These are phyloP conservation scores for Alternaria solani DNA, from an alignment of 2,329 filamentous ascomycete species.

Conservation along the genomic window DNA sequence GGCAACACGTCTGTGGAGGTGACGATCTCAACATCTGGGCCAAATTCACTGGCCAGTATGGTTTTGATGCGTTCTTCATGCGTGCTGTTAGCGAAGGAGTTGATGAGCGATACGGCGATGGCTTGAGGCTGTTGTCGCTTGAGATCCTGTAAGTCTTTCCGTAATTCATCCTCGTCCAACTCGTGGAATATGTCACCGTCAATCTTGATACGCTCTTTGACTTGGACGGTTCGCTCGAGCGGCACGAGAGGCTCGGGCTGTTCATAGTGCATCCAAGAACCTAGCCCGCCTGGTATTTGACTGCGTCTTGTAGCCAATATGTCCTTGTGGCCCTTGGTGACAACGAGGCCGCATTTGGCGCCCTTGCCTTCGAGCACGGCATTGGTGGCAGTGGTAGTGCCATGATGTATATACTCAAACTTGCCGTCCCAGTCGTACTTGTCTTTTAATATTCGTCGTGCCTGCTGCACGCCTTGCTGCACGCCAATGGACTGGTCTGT, in stretches of 20 bases:
- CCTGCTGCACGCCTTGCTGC: conserved; percentile 56
- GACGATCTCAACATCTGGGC: conserved; percentile 54
- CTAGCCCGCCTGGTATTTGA: conserved; percentile 61
- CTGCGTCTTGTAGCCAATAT: conserved; percentile 57
- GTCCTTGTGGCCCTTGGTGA: conserved; percentile 61
- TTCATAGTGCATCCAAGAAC: conserved; percentile 59
- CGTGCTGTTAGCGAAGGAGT: conserved; percentile 56
- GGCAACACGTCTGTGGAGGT: conserved; percentile 58
- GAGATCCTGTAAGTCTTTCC: conserved; percentile 50
- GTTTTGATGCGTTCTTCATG: conserved; percentile 54
- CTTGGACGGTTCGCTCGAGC: conserved; percentile 58
- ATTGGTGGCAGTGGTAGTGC: conserved; percentile 60
- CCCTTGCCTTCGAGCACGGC: conserved; percentile 61
- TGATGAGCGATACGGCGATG: conserved; percentile 58
- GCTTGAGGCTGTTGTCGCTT: conserved; percentile 55
- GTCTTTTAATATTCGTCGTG: conserved; percentile 50
- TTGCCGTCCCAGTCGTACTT: conserved; percentile 54
- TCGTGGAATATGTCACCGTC: conserved; percentile 52
- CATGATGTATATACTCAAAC: conserved; percentile 60
- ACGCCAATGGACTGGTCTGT: conserved; percentile 59
- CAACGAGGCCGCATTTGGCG: conserved; percentile 57
- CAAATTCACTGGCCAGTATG: conserved; percentile 55
- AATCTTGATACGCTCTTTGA: conserved; percentile 56
- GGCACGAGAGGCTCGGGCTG: conserved; percentile 60
- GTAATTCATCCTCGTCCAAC: conserved; percentile 53